Conservation (phyloP, 352 stramenopile genomes). For the Pythium monospermum region DNA sequence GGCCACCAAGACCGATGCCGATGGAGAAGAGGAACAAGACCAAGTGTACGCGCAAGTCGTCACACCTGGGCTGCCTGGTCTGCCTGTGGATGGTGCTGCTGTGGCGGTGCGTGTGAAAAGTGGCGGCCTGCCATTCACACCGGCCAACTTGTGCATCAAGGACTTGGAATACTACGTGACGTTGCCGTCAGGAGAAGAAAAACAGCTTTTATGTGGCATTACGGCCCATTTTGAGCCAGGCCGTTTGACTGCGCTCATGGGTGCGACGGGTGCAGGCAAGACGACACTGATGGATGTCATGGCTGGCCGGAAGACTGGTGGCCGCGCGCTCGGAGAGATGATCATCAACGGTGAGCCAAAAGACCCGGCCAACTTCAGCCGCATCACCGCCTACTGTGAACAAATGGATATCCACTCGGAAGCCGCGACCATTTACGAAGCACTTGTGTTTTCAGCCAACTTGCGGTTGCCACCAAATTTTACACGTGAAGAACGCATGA, state of each 20-base stretch:
- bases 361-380: constrained; percentile 4
- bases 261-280: constrained; percentile 26
- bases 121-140: constrained; percentile 31
- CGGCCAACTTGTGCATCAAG: constrained; percentile 18
- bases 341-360: constrained; percentile 34
- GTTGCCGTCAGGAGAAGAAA: not conserved
- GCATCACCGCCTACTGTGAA: constrained; percentile 13
- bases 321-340: constrained; percentile 63
- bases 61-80: too few relatives aligned
- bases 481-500: constrained; percentile 15
- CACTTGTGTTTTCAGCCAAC: constrained; percentile 70
- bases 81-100: too few relatives aligned
- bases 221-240: constrained; percentile 23
- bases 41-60: too few relatives aligned
- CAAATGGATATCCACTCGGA: constrained; percentile 21
- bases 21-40: not conserved
- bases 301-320: constrained; percentile 58
- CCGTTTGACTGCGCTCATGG: constrained; percentile 31
- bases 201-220: constrained; percentile 23
- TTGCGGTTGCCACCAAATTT: constrained; percentile 26
- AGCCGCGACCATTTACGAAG: constrained; percentile 26
- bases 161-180: constrained; percentile 20
- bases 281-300: constrained; percentile 10
- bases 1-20: not conserved
- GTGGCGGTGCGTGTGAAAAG: constrained; percentile 72